Evolutionary conservation across 352 stramenopile genomes (phyloP), one percentile per base, ranked within the genome.

Genomic region (Halophytophthora polymorphica): DNA sequence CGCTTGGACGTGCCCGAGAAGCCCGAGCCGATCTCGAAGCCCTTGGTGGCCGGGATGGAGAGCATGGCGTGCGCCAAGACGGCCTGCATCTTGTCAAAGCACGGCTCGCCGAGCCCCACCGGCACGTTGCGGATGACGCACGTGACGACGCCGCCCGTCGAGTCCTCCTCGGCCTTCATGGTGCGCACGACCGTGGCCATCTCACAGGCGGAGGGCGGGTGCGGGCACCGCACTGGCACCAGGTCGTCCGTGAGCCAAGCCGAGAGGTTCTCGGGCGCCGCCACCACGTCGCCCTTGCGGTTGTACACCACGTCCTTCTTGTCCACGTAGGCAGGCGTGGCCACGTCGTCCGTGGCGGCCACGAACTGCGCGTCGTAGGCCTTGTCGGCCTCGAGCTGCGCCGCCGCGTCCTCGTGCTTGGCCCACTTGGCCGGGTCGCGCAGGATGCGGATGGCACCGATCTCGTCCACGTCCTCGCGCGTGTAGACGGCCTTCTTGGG

Each of bases 21-120:
- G 33, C 82, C 85, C 29, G 78, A 93, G 53, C 95, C 90, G 48
- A 98, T 98, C 77, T 99, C 96, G 64, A 99, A 99, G 28, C 97
- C 97, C 79, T 99, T 99, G 47, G 96, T 98, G 31, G 97, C 97
- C 19, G 97, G 97, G 60, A 99, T 97, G 28, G 95, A 99, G 70
- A 99, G 93, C 80, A 98, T 99, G 28, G 96, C 97, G 73, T 99
- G 98, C 28, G 97, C 97, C 34, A 99, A 74, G 50, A 98, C 83
- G 14, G 97, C 97, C 67, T 99, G 96, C 29, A 99, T 81, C 81
- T 99, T 99, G 80, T 99, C 97, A 72, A 99, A 99, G 50, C 98
- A 98, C 15, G 97, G 97, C 56, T 97, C 86, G n/a, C 97, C 97
- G 7, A 99, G 66, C 44, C 97, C 96, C 17, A 97, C 87, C 0